Percentiles rank a stretch among this genome's conserved stretches.
Conservation (phyloP, 2,329 filamentous ascomycete genomes). For the Trichoderma oligosporum region DNA sequence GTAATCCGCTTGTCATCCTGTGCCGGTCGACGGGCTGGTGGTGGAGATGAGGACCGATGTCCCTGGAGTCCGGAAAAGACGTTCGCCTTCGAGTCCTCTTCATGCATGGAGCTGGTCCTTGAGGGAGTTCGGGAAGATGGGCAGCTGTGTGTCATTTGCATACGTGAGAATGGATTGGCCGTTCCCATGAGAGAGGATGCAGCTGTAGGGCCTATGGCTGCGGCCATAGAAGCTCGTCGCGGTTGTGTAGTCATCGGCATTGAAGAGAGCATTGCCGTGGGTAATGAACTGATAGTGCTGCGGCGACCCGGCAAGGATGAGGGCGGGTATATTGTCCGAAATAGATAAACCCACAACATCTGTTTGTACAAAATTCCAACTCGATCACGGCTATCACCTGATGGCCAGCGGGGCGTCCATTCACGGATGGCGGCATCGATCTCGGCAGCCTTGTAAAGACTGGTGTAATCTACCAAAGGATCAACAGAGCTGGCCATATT, state of each 20-base stretch:
- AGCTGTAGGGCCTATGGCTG: slow-evolving; percentile 27
- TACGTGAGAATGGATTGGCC: slow-evolving; percentile 17
- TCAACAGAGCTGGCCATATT: slow-evolving; percentile 60
- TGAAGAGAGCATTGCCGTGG: slow-evolving; percentile 21
- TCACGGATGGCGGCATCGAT: slow-evolving; percentile 71
- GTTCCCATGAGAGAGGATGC: slow-evolving; percentile 23
- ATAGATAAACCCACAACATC: slow-evolving; percentile 63
- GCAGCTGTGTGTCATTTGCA: slow-evolving; percentile 30
- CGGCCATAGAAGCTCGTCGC: slow-evolving; percentile 38
- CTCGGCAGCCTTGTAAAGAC: slow-evolving; percentile 66
- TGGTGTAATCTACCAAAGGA: slow-evolving; percentile 68
- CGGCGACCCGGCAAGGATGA: slow-evolving; percentile 30
- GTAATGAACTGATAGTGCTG: slow-evolving; percentile 31
- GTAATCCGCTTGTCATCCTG: slow-evolving; percentile 51
- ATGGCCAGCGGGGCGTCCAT: slow-evolving; percentile 65
- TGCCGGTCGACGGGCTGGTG: slow-evolving; percentile 44
- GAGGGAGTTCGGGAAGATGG: slow-evolving; percentile 36
- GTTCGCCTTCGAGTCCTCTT: slow-evolving; percentile 30
- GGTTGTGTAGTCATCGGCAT: slow-evolving; percentile 18
- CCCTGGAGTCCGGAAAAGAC: slow-evolving; percentile 23
- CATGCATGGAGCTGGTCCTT: slow-evolving; percentile 41
- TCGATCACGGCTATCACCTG: slow-evolving; percentile 53
- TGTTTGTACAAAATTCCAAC: slow-evolving; percentile 60
- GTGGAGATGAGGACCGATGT: slow-evolving; percentile 38
- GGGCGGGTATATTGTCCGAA: slow-evolving; percentile 58